Percentiles rank a stretch among this genome's conserved stretches.
Evolutionary conservation across 768 basidiomycete genomes (phyloP).

Genomic region (Trametopsis cervina): DNA sequence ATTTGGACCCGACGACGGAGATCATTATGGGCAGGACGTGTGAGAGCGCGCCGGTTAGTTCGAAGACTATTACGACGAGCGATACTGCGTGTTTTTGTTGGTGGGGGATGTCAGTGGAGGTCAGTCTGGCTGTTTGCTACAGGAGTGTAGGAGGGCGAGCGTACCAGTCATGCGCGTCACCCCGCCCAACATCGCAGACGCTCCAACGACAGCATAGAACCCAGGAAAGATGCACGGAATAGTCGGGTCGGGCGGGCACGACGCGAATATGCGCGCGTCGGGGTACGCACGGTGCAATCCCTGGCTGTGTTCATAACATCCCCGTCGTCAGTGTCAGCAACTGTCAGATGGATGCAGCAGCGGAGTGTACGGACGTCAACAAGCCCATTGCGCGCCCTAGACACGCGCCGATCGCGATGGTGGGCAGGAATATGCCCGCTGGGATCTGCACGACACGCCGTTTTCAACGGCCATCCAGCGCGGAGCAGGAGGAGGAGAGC

Average conservation of each 20-base stretch:
- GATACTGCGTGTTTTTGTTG: too few relatives aligned
- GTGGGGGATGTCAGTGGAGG: neutral
- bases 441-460: constrained; percentile 50
- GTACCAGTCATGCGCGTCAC: constrained; percentile 73
- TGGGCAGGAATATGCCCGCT: constrained; percentile 71
- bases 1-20: constrained; percentile 70
- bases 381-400: constrained; percentile 66
- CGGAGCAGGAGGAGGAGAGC: neutral
- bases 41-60: constrained; percentile 75
- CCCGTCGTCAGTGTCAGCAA: constrained; percentile 4
- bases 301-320: constrained; percentile 48
- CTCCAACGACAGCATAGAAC: constrained; percentile 73
- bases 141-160: constrained; percentile 15
- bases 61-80: constrained; percentile 70
- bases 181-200: constrained; percentile 68
- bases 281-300: constrained; percentile 60
- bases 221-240: constrained; percentile 66
- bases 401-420: constrained; percentile 69
- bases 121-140: neutral
- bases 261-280: constrained; percentile 59
- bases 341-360: neutral
- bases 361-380: constrained; percentile 43
- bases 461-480: constrained; percentile 1
- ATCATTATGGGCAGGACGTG: constrained; percentile 83
- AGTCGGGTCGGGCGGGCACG: constrained; percentile 67